These are phyloP conservation scores for Dendrobium chrysotoxum DNA, from an alignment of 106 monocot genomes.

Conservation along the genomic window DNA sequence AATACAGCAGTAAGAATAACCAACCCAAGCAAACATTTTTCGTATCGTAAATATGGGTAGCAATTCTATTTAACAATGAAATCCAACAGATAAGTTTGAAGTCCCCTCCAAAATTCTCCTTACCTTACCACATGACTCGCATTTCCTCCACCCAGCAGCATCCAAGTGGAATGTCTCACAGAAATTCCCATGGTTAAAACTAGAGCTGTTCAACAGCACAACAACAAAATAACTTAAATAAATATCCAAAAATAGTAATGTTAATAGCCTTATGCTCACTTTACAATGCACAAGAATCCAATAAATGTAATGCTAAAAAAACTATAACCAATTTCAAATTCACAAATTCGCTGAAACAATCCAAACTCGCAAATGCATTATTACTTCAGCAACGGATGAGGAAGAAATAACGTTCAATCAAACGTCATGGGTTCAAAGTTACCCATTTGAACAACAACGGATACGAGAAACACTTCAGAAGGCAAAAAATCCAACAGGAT, in stretches of 20 bases:
- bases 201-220: slow-evolving; percentile 14
- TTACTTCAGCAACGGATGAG: too few species aligned
- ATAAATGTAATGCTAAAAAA: neutral
- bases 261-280: neutral
- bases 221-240: neutral
- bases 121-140: slow-evolving; percentile 60
- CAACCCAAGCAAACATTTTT: neutral
- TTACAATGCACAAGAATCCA: neutral
- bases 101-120: neutral
- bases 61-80: neutral
- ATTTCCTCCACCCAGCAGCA: slow-evolving; percentile 57
- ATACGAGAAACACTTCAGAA: too few species aligned
- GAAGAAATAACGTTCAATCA: too few species aligned
- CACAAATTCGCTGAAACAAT: too few species aligned
- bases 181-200: slow-evolving; percentile 46
- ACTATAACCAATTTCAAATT: neutral
- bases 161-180: slow-evolving; percentile 52
- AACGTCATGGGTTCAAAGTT: too few species aligned
- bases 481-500: too few species aligned
- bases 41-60: neutral
- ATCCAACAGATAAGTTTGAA: neutral
- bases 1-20: neutral
- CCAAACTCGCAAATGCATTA: too few species aligned
- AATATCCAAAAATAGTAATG: neutral
- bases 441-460: too few species aligned